Evolutionary conservation across 176 grass and related monocot genomes (phyloP).

Genomic region (Oryza nivara): DNA sequence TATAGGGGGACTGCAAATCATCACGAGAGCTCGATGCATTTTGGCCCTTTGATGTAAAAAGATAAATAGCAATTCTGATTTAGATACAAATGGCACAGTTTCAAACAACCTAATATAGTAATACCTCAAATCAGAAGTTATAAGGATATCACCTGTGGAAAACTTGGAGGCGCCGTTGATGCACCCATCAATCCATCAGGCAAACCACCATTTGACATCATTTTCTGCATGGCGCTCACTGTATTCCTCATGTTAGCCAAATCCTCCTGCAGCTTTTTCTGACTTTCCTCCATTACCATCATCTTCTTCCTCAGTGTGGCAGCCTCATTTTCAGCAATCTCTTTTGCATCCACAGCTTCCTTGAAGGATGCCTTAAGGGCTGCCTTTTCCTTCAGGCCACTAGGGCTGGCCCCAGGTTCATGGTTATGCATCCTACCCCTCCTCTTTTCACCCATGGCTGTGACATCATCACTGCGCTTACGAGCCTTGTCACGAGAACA

Average conservation of each 20-base stretch:
- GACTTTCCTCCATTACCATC: constrained; percentile 51
- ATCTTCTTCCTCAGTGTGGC: constrained; percentile 54
- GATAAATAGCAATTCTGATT: neutral
- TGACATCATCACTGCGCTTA: too few relatives aligned
- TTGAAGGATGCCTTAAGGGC: neutral
- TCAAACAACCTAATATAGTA: neutral
- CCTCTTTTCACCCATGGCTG: too few relatives aligned
- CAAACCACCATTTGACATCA: constrained; percentile 19
- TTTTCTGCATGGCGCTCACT: constrained; percentile 29
- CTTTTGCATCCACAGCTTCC: constrained; percentile 47
- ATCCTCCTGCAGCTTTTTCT: constrained; percentile 52
- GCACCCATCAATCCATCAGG: neutral
- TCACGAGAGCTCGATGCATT: neutral
- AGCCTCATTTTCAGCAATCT: constrained; percentile 50
- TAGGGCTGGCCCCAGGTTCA: neutral
- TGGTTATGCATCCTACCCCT: too few relatives aligned
- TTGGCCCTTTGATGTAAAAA: neutral
- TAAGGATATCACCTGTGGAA: constrained; percentile 30
- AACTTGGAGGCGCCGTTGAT: constrained; percentile 17
- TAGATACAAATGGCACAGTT: neutral
- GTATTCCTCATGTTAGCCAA: constrained; percentile 35
- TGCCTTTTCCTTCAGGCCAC: neutral
- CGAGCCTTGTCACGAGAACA: too few relatives aligned
- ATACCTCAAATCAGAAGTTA: neutral
- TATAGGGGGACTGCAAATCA: neutral